These are phyloP conservation scores for Aspergillus amoenus DNA, from an alignment of 2,329 filamentous ascomycete genomes.

Conservation along the genomic window DNA sequence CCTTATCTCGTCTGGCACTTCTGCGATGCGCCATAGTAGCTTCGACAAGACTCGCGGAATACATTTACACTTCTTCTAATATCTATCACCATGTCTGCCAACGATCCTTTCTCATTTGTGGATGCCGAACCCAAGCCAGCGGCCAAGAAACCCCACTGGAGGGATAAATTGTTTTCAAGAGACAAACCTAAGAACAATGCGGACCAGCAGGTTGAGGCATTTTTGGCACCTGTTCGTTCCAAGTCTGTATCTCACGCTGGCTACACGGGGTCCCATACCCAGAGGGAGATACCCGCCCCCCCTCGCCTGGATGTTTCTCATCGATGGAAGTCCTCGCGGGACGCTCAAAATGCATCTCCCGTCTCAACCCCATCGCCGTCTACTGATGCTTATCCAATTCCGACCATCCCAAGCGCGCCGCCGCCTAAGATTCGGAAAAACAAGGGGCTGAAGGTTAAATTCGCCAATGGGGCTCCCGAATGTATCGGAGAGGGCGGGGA, in stretches of 20 bases:
- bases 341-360: slow-evolving; percentile 22
- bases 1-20: slow-evolving; percentile 6
- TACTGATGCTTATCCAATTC: slow-evolving; percentile 23
- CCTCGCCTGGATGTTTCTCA: slow-evolving; percentile 38
- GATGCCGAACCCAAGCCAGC: slow-evolving; percentile 33
- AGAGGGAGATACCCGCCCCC: slow-evolving; percentile 30
- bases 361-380: slow-evolving; percentile 18
- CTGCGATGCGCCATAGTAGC: slow-evolving; percentile 35
- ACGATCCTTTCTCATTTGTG: slow-evolving; percentile 38
- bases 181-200: slow-evolving; percentile 41
- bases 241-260: slow-evolving; percentile 26
- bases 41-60: neutral
- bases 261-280: slow-evolving; percentile 14
- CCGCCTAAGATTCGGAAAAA: slow-evolving; percentile 46
- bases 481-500: slow-evolving; percentile 91
- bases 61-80: slow-evolving; percentile 8
- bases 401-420: slow-evolving; percentile 19
- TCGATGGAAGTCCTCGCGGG: slow-evolving; percentile 30
- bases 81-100: slow-evolving; percentile 31
- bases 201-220: slow-evolving; percentile 54
- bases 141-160: slow-evolving; percentile 44
- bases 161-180: slow-evolving; percentile 50
- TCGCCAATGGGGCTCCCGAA: slow-evolving; percentile 70
- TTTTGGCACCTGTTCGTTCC: slow-evolving; percentile 55
- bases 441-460: slow-evolving; percentile 73